Percentiles rank a stretch among this genome's conserved stretches.
phyloP scores from a whole-genome alignment of 768 basidiomycete species.

The Auriscalpium microsporum region DNA sequence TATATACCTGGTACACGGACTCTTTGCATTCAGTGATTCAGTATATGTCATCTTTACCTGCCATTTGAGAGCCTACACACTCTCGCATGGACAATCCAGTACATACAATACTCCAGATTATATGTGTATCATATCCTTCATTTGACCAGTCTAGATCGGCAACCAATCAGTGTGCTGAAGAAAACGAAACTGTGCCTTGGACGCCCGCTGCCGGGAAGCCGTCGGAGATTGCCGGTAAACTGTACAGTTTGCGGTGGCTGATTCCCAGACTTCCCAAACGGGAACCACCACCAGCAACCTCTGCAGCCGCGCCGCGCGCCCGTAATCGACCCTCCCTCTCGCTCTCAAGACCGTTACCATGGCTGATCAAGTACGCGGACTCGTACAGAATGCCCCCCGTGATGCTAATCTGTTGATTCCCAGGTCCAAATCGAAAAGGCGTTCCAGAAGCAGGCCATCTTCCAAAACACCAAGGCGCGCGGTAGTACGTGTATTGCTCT shows the following conservation, averaged over 20 bases:
- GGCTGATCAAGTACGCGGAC: conserved; percentile 30
- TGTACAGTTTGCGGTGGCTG: conserved; percentile 15
- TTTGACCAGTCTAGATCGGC: too few species aligned
- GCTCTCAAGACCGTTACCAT: conserved; percentile 27
- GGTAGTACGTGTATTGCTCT: conserved; percentile 45
- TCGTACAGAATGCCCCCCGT: neutral
- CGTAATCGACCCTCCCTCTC: conserved; percentile 5
- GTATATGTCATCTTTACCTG: too few species aligned
- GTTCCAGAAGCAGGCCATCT: conserved; percentile 95
- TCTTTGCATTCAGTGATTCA: too few species aligned
- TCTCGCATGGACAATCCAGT: too few species aligned
- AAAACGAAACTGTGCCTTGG: too few species aligned
- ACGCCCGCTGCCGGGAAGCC: too few species aligned
- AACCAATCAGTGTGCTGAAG: too few species aligned
- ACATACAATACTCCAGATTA: too few species aligned
- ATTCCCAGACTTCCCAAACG: conserved; percentile 4
- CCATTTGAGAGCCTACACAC: too few species aligned
- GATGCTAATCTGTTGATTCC: neutral
- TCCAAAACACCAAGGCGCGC: conserved; percentile 93
- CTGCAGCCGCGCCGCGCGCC: conserved; percentile 1
- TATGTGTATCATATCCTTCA: too few species aligned
- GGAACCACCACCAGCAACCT: conserved; percentile 3
- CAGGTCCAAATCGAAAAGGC: conserved; percentile 80
- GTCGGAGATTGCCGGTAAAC: conserved; percentile 8
- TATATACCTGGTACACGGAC: too few species aligned